Evolutionary conservation across 1,284 basidiomycete genomes (phyloP).

Genomic region (Ustilago trichophora): DNA sequence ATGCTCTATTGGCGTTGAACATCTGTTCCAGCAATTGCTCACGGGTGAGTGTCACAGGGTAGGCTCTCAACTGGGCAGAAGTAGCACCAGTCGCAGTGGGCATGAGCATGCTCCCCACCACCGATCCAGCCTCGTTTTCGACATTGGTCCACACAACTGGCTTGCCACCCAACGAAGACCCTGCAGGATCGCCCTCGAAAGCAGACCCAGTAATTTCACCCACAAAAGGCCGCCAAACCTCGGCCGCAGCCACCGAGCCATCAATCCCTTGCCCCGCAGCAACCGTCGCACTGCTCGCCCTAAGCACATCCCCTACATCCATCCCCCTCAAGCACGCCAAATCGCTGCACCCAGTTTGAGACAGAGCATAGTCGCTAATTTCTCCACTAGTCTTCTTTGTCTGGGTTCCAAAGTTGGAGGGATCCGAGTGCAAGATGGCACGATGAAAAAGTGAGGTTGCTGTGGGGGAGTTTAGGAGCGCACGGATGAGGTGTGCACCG

Average conservation of each 20-base stretch:
- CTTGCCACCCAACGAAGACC: slow-evolving; percentile 9
- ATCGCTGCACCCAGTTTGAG: slow-evolving; percentile 35
- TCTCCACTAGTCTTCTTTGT: slow-evolving; percentile 8
- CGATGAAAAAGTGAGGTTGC: slow-evolving; percentile 57
- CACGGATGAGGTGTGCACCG: slow-evolving; percentile 81
- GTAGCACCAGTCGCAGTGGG: slow-evolving; percentile 4
- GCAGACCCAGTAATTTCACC: slow-evolving; percentile 30
- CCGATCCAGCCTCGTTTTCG: slow-evolving; percentile 48
- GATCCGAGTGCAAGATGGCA: slow-evolving; percentile 53
- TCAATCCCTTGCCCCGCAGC: slow-evolving; percentile 17
- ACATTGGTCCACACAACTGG: slow-evolving; percentile 50
- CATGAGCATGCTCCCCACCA: slow-evolving; percentile 20
- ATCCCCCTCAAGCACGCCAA: slow-evolving; percentile 38
- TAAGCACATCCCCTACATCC: slow-evolving; percentile 27
- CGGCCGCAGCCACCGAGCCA: slow-evolving; percentile 19
- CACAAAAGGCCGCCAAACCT: slow-evolving; percentile 48
- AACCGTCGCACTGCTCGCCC: slow-evolving; percentile 17
- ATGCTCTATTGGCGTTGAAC: slow-evolving; percentile 43
- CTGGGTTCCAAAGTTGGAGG: slow-evolving; percentile 48
- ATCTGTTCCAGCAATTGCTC: slow-evolving; percentile 21
- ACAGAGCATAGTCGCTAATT: slow-evolving; percentile 37
- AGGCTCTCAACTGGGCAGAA: slow-evolving; percentile 9
- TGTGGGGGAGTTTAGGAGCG: slow-evolving; percentile 62
- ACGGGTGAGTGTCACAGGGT: slow-evolving; percentile 13
- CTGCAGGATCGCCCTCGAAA: slow-evolving; percentile 16